These are phyloP conservation scores for Monsonia emarginata DNA, from an alignment of 441 rosid genomes.

Conservation along the genomic window DNA sequence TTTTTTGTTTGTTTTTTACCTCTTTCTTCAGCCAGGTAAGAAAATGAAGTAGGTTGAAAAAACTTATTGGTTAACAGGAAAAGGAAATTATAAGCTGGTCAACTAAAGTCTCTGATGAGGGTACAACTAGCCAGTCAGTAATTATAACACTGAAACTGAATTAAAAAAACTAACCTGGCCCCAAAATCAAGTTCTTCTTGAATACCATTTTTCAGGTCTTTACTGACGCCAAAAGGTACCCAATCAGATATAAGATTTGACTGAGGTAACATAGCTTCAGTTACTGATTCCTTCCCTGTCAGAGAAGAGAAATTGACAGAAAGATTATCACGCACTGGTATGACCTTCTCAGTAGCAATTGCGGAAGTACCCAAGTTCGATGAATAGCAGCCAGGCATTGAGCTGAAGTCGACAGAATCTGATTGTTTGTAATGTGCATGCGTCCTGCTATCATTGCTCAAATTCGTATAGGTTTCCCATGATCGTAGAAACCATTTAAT, in stretches of 20 bases:
- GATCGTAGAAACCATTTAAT: slow-evolving; percentile 58
- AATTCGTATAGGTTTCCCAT: slow-evolving; percentile 44
- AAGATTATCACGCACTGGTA: slow-evolving; percentile 22
- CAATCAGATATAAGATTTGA: slow-evolving; percentile 72
- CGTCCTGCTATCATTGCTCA: slow-evolving; percentile 24
- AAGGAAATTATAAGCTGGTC: slow-evolving; percentile 3
- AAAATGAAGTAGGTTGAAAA: not conserved
- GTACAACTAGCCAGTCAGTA: not conserved
- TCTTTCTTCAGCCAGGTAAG: not conserved
- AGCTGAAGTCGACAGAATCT: slow-evolving; percentile 38
- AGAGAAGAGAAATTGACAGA: slow-evolving; percentile 32
- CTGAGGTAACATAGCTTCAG: slow-evolving; percentile 43
- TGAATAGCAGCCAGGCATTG: slow-evolving; percentile 34
- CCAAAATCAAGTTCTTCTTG: slow-evolving; percentile 62
- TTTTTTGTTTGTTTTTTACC: not conserved
- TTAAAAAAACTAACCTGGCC: slow-evolving; percentile 53
- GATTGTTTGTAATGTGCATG: slow-evolving; percentile 22
- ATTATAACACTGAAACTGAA: slow-evolving; percentile 3
- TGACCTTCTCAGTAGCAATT: slow-evolving; percentile 16
- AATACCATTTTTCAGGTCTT: slow-evolving; percentile 26
- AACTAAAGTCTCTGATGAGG: not conserved
- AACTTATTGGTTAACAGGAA: not conserved
- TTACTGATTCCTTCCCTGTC: slow-evolving; percentile 29
- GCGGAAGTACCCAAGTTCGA: slow-evolving; percentile 23
- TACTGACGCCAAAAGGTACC: slow-evolving; percentile 50